phyloP scores from a whole-genome alignment of 345 rosid genomes.

The Bretschneidera sinensis region DNA sequence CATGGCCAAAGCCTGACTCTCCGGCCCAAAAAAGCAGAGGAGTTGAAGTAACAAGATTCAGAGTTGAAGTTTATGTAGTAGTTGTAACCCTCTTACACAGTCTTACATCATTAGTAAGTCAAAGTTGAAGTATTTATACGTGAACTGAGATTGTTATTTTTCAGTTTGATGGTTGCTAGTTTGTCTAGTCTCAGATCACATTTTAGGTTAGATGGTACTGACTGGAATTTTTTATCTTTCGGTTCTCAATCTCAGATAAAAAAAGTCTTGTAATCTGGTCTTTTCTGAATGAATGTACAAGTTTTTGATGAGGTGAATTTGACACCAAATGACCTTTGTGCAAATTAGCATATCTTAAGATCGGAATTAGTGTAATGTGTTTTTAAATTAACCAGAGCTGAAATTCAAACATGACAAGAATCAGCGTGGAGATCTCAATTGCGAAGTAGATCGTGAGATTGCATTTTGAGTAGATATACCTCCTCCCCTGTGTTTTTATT shows the following conservation, averaged over 20 bases:
- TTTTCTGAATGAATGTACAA: constrained; percentile 22
- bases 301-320: constrained; percentile 10
- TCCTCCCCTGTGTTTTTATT: too few species aligned
- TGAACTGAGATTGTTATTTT: constrained; percentile 16
- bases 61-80: constrained; percentile 19
- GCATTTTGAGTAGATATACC: too few species aligned
- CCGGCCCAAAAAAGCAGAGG: constrained; percentile 43
- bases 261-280: constrained; percentile 21
- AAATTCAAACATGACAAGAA: background rate
- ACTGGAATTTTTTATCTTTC: constrained; percentile 18
- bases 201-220: constrained; percentile 10
- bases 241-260: constrained; percentile 14
- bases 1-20: constrained; percentile 59
- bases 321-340: background rate
- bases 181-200: constrained; percentile 18
- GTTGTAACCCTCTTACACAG: constrained; percentile 26
- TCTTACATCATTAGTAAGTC: constrained; percentile 23
- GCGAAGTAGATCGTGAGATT: background rate
- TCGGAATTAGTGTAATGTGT: background rate
- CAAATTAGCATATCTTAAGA: background rate
- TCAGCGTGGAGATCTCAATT: background rate
- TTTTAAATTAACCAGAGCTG: background rate
- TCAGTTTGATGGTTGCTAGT: constrained; percentile 13
- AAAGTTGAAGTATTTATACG: constrained; percentile 29
- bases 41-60: constrained; percentile 23